These are phyloP conservation scores for Akanthomyces lecanii DNA, from an alignment of 2,329 filamentous ascomycete species.

Conservation along the genomic window DNA sequence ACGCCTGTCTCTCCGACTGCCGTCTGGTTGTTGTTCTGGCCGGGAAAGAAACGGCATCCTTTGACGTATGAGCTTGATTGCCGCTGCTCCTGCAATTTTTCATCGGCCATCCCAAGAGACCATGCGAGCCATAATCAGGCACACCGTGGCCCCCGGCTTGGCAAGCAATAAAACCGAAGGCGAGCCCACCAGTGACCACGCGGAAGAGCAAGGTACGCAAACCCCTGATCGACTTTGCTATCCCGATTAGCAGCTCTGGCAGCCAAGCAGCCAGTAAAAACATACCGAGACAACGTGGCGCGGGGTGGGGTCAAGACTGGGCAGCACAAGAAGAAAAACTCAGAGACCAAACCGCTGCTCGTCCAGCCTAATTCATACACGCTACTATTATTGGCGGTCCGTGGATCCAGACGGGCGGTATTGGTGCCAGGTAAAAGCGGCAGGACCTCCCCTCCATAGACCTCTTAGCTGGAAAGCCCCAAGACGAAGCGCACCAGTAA, in stretches of 20 bases:
- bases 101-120: background rate
- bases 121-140: background rate
- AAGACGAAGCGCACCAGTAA: background rate
- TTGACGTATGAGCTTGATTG: conserved; percentile 8
- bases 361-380: background rate
- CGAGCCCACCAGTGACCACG: background rate
- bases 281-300: background rate
- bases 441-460: background rate
- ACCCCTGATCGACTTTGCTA: conserved; percentile 12
- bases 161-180: background rate
- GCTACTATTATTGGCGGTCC: background rate
- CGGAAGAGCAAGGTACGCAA: conserved; percentile 3
- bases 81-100: background rate
- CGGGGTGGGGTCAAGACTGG: background rate
- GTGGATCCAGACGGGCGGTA: background rate
- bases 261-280: background rate
- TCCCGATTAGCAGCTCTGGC: background rate
- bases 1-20: background rate
- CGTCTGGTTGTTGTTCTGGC: background rate
- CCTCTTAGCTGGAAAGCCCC: background rate
- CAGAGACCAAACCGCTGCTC: background rate
- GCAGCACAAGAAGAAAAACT: background rate
- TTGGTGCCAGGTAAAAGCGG: conserved; percentile 1
- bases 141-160: background rate
- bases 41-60: background rate